A percentile compares a stretch with the other conserved stretches of the same genome.
Conservation (phyloP, 2,329 filamentous ascomycete species). For the Fusarium longipes region DNA sequence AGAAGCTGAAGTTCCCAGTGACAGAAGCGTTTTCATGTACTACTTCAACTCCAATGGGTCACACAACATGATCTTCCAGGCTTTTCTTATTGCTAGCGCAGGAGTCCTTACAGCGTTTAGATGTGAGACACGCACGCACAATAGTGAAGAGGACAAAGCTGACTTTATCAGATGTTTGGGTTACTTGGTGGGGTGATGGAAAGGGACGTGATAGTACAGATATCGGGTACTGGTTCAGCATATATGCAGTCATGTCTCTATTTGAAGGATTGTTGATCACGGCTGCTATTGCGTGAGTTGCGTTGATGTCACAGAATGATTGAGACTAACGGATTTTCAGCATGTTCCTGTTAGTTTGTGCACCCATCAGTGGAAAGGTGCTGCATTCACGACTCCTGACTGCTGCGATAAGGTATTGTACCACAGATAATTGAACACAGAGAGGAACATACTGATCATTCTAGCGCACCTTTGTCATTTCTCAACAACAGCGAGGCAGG, state of each 20-base stretch:
- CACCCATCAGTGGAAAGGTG: constrained; percentile 41
- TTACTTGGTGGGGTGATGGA: constrained; percentile 50
- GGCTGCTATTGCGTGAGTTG: constrained; percentile 44
- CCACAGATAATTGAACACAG: rapidly evolving
- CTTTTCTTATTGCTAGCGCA: constrained; percentile 26
- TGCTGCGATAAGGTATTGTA: constrained; percentile 42
- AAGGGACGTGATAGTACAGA: constrained; percentile 42
- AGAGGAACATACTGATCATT: not conserved
- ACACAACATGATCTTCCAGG: constrained; percentile 36
- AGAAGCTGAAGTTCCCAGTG: constrained; percentile 22
- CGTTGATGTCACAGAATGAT: rapidly evolving
- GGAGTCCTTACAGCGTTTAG: constrained; percentile 41
- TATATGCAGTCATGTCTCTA: constrained; percentile 43
- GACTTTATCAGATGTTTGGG: constrained; percentile 42
- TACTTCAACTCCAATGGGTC: constrained; percentile 43
- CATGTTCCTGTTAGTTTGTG: constrained; percentile 44
- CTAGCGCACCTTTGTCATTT: constrained; percentile 45
- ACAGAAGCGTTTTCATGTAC: constrained; percentile 46
- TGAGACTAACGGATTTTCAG: constrained; percentile 29
- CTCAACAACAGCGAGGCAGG: constrained; percentile 46
- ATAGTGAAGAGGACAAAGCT: not conserved
- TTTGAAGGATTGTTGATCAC: constrained; percentile 42
- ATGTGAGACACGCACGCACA: constrained; percentile 31
- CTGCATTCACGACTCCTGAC: constrained; percentile 43
- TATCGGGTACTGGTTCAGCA: constrained; percentile 48